Evolutionary conservation across 2,329 filamentous ascomycete genomes (phyloP), one percentile per base, ranked within the genome.

Genomic region (Alternaria atra): DNA sequence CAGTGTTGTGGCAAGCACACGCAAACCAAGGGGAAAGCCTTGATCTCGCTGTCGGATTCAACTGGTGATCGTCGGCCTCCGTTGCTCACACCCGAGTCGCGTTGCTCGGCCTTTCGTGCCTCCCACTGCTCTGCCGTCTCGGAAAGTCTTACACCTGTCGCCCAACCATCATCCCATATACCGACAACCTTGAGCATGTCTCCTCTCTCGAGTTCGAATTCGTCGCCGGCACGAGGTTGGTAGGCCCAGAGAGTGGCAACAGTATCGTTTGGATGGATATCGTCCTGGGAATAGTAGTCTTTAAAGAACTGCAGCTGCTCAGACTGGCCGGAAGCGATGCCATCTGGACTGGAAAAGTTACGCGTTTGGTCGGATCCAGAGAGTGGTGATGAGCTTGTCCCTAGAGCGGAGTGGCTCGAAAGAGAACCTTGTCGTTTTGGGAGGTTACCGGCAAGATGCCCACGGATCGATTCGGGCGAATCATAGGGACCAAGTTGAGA

Each of bases 81-180:
- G 79, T 93, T 91, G 46, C 93, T 97, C 43, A 98, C 91, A 58
- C 95, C 95, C 72, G 94, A 98, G 80, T 99, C 95, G 63, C 95
- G 88, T 75, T 97, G 93, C 34, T 89, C 83, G 72, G 91, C 89
- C 71, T 88, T 87, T 65, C 90, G 86, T 43, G 86, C 85, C 70
- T 97, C 92, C 89, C 93, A 97, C 66, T 97, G 92, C 63, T 98
- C 94, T 2, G 93, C 93, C 56, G 88, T 86, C 71, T 97, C 92
- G 55, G 90, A 86, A 57, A 97, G 82, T 75, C 96, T 85, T 56
- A 97, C 86, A 71, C 95, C 95, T 1, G 95, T 99, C 10, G 95
- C 95, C 95, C 95, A 99, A 47, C 95, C 95, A 77, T 99, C 95
- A 73, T 99, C 95, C 95, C 95, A 99, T 68, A 99, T 99, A 64